These are phyloP conservation scores for Saccharum spontaneum DNA, from an alignment of 176 grass and related monocot species.

Conservation along the genomic window DNA sequence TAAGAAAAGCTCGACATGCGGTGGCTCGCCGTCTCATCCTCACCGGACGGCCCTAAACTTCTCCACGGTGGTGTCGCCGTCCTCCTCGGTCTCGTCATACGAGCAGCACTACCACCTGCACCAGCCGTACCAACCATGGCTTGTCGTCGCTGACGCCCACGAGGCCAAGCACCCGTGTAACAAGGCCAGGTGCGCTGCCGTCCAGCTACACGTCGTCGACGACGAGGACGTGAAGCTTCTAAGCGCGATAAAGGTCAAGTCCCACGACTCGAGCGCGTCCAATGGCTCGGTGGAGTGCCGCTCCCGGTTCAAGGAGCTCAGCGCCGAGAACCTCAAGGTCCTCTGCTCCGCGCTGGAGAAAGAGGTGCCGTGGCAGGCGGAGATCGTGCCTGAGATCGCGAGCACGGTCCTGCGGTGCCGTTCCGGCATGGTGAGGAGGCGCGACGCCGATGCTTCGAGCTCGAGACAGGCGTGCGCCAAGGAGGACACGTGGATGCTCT, in stretches of 20 bases:
- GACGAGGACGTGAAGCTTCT: slow-evolving; percentile 8
- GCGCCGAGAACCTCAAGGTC: slow-evolving; percentile 65
- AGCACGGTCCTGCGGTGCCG: slow-evolving; percentile 73
- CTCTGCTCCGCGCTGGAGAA: slow-evolving; percentile 71
- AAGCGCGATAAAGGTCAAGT: slow-evolving; percentile 33
- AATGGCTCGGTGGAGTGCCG: slow-evolving; percentile 42
- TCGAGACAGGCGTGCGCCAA: slow-evolving; percentile 21
- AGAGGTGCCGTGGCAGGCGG: slow-evolving; percentile 69
- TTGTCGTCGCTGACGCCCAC: neutral
- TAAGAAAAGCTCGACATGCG: slow-evolving; percentile 37
- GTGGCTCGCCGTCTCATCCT: slow-evolving; percentile 14
- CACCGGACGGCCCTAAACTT: slow-evolving; percentile 30
- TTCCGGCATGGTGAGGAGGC: slow-evolving; percentile 60
- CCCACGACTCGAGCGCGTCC: slow-evolving; percentile 47
- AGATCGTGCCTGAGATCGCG: slow-evolving; percentile 57
- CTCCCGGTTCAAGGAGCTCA: slow-evolving; percentile 81
- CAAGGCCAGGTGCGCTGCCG: neutral
- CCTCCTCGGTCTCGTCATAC: slow-evolving; percentile 37
- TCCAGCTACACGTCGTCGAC: neutral
- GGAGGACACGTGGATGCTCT: slow-evolving; percentile 80
- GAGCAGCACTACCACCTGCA: slow-evolving; percentile 12
- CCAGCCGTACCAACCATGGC: slow-evolving; percentile 31
- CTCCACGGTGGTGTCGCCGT: slow-evolving; percentile 38
- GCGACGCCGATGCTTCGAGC: neutral
- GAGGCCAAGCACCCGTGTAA: slow-evolving; percentile 42